phyloP scores from a whole-genome alignment of 192 early-diverging fungal species.

The Phlyctochytrium arcticum region DNA sequence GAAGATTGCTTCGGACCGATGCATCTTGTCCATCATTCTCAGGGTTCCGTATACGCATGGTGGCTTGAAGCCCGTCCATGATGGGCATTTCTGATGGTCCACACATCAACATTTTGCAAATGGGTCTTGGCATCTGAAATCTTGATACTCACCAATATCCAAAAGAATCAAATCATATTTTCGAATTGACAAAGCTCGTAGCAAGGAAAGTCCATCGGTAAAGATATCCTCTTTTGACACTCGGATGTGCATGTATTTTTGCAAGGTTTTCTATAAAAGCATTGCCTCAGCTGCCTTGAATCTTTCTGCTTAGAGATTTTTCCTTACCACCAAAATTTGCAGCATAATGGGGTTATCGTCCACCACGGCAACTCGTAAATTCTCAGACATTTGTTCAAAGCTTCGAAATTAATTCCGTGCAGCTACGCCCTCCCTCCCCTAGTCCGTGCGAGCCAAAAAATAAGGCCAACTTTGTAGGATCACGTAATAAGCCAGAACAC shows the following conservation, averaged over 20 bases:
- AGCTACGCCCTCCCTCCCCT: too few relatives aligned
- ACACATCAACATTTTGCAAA: background rate
- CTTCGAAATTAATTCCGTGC: too few relatives aligned
- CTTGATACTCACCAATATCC: constrained; percentile 14
- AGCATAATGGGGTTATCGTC: constrained; percentile 28
- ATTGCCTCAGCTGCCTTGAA: too few relatives aligned
- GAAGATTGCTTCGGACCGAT: constrained; percentile 4
- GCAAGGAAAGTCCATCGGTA: constrained; percentile 16
- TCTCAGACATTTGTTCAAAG: too few relatives aligned
- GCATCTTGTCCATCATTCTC: background rate
- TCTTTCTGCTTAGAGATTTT: too few relatives aligned
- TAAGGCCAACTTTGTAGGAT: too few relatives aligned
- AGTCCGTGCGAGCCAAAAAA: too few relatives aligned
- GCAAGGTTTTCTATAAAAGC: constrained; percentile 18
- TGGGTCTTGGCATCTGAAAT: background rate
- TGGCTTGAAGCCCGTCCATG: constrained; percentile 24
- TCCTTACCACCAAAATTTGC: constrained; percentile 27
- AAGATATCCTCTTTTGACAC: constrained; percentile 16
- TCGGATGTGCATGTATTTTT: constrained; percentile 16
- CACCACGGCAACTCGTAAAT: constrained; percentile 18
- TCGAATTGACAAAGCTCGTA: constrained; percentile 7
- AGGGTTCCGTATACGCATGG: constrained; percentile 15
- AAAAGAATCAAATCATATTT: constrained; percentile 23
- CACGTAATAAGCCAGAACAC: too few relatives aligned
- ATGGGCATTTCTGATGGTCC: constrained; percentile 19